A percentile compares a stretch with the other conserved stretches of the same genome.
phyloP scores from a whole-genome alignment of 106 monocot genomes.

The Ottelia alismoides region DNA sequence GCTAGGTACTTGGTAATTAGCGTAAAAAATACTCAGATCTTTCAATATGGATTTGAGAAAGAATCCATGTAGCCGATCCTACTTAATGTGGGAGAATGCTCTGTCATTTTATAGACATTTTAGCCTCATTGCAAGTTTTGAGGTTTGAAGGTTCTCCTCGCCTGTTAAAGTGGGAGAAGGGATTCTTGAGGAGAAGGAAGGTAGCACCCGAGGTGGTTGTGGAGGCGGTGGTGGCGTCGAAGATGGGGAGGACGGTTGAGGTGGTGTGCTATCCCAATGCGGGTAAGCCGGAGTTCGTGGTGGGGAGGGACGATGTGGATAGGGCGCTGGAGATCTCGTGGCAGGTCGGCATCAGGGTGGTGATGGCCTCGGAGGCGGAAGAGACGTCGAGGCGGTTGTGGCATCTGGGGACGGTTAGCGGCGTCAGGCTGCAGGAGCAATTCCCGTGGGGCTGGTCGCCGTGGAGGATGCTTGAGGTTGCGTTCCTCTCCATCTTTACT shows the following conservation, averaged over 20 bases:
- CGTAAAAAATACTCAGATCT: too few species aligned
- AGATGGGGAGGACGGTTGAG: conserved; percentile 24
- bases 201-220: conserved; percentile 26
- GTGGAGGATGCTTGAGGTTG: conserved; percentile 52
- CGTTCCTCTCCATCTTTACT: too few species aligned
- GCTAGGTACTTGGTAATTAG: too few species aligned
- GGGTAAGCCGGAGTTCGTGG: conserved; percentile 35
- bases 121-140: too few species aligned
- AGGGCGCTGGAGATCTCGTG: conserved; percentile 18
- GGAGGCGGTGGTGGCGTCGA: conserved; percentile 35
- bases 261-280: conserved; percentile 47
- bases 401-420: conserved; percentile 34
- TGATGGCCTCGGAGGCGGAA: conserved; percentile 35
- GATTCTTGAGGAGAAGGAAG: conserved; percentile 22
- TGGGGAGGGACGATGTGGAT: conserved; percentile 36
- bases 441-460: conserved; percentile 11
- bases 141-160: too few species aligned
- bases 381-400: conserved; percentile 23
- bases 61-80: too few species aligned
- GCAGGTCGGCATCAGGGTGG: conserved; percentile 42
- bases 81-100: too few species aligned
- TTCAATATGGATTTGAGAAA: too few species aligned
- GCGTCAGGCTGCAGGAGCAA: neutral
- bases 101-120: too few species aligned
- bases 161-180: neutral